Base-by-base conservation (phyloP, 2,329 filamentous ascomycete genomes). In the Neurospora sp. region DNA sequence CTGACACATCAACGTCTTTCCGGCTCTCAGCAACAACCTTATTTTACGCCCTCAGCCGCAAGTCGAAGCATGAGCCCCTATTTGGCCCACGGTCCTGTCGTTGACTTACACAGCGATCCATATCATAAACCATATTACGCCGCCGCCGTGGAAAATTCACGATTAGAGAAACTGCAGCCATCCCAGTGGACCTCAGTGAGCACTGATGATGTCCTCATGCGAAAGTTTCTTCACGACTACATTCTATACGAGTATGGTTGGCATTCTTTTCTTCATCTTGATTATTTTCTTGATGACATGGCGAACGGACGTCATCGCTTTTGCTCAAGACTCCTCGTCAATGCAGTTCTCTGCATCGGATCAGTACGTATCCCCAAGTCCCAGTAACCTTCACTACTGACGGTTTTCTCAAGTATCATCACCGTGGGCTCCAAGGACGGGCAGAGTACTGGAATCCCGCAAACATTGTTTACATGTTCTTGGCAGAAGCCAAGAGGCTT, bases 191-290 rank as follows among this genome's bases (percentile, higher is more conserved):
- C 81, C 0, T 68, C 69, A 0, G 77, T 82, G 3, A 78, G 76
- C 46, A 68, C 72, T 6, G 77, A 82, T 37, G 77, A 83, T 46
- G 68, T 19, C 0, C 74, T 83, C 8, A 78, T 82, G 75, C 75
- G 77, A 37, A 77, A 77, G 73, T 78, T 95, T 43, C 85, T 93
- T 80, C 91, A 95, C 78, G 88, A 91, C 67, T 94, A 92, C 80
- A 89, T 84, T 68, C 75, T 76, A 1, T 78, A 77, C 70, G 80
- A 82, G 41, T 80, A 81, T 40, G 77, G 78, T 2, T 80, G 77
- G 72, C 77, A 77, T 0, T 73, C 78, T 0, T 74, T 74, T 0
- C 80, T 82, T 36, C 80, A 83, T 2, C 82, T 81, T 70, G 79
- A 81, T 36, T 74, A 74, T 1, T 81, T 83, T 38, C 70, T 82